Evolutionary conservation across 2,329 filamentous ascomycete species (phyloP), one percentile per base, ranked within the genome.

Genomic region (Botrytis fragariae): DNA sequence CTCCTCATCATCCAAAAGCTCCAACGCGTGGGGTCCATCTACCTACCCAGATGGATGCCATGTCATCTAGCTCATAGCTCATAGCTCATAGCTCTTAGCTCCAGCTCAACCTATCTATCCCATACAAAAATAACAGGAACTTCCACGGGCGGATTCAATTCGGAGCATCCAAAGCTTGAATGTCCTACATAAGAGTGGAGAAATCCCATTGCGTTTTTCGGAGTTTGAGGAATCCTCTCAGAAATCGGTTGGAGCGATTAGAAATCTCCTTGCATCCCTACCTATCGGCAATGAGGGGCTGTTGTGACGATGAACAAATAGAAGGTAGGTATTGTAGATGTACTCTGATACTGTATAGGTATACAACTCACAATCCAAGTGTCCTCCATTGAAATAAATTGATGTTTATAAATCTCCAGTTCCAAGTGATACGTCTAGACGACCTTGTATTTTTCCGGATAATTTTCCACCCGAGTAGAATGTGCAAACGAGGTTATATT

Each of bases 61-160:
- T 48, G 63, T 51, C 44, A 65, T 65, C 63, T 51, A 51, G 48
- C 48, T n/a, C 48, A 5, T 25, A 37, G 59, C 59, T 54, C 14
- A 7, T 54, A n/a, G 48, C 48, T 44, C 16, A n/a, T 25, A 37
- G 59, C 59, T 54, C 14, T 16, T 54, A n/a, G 48, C 48, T 44
- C 16, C 22, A 39, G n/a, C 61, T 2, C 2, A 8, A 42, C 37
- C 37, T 4, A 54, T 54, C 48, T 4, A 25, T n/a, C 48, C 25
- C 48, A n/a, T n/a, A 45, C 44, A 9, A 10, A n/a, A 14, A 48
- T 7, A 14, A 32, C 22, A 51, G 63, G 35, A 25, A 45, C 22
- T 37, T 37, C 25, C 32, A 61, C 42, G 62, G 42, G 39, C 42
- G 62, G 62, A 45, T 64, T 64, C 62, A 64, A 48, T 65, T 65